These are phyloP conservation scores for Trichophyton equinum DNA, from an alignment of 2,329 filamentous ascomycete genomes.

Conservation along the genomic window DNA sequence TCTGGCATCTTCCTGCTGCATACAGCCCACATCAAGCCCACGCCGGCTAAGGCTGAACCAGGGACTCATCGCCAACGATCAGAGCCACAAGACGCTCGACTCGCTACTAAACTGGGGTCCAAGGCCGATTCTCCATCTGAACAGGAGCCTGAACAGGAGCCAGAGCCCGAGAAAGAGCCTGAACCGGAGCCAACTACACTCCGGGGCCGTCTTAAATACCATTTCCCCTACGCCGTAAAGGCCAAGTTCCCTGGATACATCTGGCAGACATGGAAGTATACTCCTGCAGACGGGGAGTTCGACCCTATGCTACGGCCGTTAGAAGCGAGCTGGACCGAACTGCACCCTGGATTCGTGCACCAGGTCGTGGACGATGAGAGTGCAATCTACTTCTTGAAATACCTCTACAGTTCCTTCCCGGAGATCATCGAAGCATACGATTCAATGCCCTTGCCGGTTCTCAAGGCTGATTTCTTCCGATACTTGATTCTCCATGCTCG, in stretches of 20 bases:
- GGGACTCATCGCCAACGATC: constrained; percentile 7
- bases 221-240: constrained; percentile 84
- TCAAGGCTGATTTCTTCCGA: constrained; percentile 68
- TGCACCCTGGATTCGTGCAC: constrained; percentile 85
- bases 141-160: constrained; percentile 39
- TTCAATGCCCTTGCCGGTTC: constrained; percentile 57
- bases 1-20: constrained; percentile 58
- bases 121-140: too few species aligned
- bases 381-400: constrained; percentile 64
- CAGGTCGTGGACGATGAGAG: constrained; percentile 92
- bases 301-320: constrained; percentile 59
- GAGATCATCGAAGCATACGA: constrained; percentile 68
- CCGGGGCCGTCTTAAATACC: constrained; percentile 72
- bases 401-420: constrained; percentile 74
- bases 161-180: neutral
- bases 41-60: constrained; percentile 10
- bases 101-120: constrained; percentile 22
- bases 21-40: constrained; percentile 45
- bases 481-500: constrained; percentile 64
- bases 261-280: constrained; percentile 97
- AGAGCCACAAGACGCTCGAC: neutral
- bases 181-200: constrained; percentile 48
- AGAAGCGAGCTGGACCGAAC: constrained; percentile 78
- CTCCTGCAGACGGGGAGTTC: constrained; percentile 65
- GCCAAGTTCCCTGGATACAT: constrained; percentile 91